Base-by-base conservation (phyloP, 1,284 basidiomycete genomes). In the Lignosus rhinocerotis region DNA sequence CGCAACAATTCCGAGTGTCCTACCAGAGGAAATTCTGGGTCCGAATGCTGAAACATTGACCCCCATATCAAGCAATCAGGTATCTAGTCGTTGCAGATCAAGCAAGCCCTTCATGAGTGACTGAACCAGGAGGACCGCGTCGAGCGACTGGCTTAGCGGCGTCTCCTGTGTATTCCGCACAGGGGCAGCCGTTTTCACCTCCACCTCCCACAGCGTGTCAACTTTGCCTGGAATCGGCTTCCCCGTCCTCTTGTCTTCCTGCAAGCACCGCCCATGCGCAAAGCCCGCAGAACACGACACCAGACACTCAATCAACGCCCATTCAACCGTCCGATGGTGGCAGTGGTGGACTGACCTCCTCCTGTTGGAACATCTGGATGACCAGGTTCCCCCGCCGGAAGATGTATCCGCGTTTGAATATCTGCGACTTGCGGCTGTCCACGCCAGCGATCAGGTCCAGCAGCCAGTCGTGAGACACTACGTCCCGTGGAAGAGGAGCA, bases 301-400 rank as follows among this genome's bases (percentile, higher is more conserved):
- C 34, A 36, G 36, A 38, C 14, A 6, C 36, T 16, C 36, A 14
- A 14, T 4, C 25, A 2, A 25, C 25, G 25, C 25, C 25, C 25
- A 25, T 25, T 25, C 25, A 4, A 2, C 25, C 25, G 25, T 25
- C 25, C 2, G 14, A 41, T 9, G 45, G n/a, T 6, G 8, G 11
- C 14, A 6, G 7, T 1, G 19, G 19, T 14, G 16, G 25, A 69
- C 68, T 58, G 70, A 86, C 88, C 72, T 88, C 85, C 72, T 92
- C 90, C 71, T 91, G 88, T 70, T 92, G 89, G 70, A 88, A 90
- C 85, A 92, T 90, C 63, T 88, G 83, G 54, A 92, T 88, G 14
- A 88, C 76, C 19, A 92, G 75, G 10, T 76, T 69, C 0, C 89
- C 89, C 57, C 86, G 76, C 39, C 87, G 78, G 68, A 92, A 92